Base-by-base conservation (phyloP, 768 basidiomycete species). In the Termitomyces sp. region DNA sequence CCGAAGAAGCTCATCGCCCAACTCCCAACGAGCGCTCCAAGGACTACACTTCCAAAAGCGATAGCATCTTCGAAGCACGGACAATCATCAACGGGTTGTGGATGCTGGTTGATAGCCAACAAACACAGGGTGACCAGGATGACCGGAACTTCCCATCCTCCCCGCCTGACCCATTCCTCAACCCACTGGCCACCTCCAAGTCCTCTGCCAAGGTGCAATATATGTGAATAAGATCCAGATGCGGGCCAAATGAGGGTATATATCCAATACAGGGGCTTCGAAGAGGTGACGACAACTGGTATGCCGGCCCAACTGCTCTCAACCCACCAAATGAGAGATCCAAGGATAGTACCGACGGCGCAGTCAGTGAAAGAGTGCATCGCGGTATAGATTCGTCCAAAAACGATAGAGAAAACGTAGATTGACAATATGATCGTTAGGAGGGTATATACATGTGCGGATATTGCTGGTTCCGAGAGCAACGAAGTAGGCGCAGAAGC, bases 11-110 rank as follows among this genome's bases (percentile, higher is more conserved):
- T 63, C 66, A 77, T 77, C 30, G 70, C 76, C 94, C 94, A 97
- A 45, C 81, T 77, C 0, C 83, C 84, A 0, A 94, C 67, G 24
- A 82, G 73, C 20, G 78, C 74, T n/a, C 96, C 96, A 36, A 89
- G 75, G 18, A 91, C 78, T 43, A 94, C 94, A 26, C 90, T 87
- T n/a, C 90, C 73, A 62, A 94, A 88, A 0, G 96, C 94, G 52
- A 98, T 95, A 3, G 95, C 92, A 66, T 98, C 96, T 67, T 97
- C 96, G 71, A 97, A 99, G 71, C 96, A 98, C 2, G 96, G 96
- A 63, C 96, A 98, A 65, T 96, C 93, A 57, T 98, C 95, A 9
- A 96, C 90, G 0, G 96, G 96, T 63, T 95, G 89, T 0, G 95
- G 94, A 66, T 95, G 93, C 60, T 90, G 85, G 66, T 94, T 88